phyloP scores from a whole-genome alignment of 352 stramenopile genomes.

The Globisporangium splendens region DNA sequence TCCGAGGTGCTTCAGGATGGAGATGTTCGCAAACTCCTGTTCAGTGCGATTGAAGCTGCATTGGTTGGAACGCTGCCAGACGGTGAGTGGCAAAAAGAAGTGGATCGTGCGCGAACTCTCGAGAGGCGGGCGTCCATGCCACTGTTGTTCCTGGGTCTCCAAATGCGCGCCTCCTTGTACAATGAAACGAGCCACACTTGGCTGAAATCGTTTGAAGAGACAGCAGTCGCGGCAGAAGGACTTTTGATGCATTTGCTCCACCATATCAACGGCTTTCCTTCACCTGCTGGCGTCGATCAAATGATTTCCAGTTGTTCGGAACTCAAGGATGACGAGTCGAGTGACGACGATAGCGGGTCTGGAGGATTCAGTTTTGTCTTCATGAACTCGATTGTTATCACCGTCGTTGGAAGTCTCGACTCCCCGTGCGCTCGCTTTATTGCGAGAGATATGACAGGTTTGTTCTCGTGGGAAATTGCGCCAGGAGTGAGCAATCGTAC shows the following conservation, averaged over 20 bases:
- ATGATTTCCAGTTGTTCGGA: slow-evolving; percentile 82
- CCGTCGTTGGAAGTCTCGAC: slow-evolving; percentile 75
- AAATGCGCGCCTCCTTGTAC: slow-evolving; percentile 80
- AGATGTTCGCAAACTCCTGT: slow-evolving; percentile 83
- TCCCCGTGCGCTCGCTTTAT: slow-evolving; percentile 75
- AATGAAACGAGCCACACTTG: slow-evolving; percentile 64
- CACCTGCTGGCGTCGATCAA: slow-evolving; percentile 76
- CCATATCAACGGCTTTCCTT: slow-evolving; percentile 84
- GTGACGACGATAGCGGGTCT: slow-evolving; percentile 22
- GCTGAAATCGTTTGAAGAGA: slow-evolving; percentile 85
- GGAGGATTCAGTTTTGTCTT: slow-evolving; percentile 81
- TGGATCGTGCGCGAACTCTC: slow-evolving; percentile 61
- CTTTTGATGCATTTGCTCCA: slow-evolving; percentile 85
- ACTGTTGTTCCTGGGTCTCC: slow-evolving; percentile 76
- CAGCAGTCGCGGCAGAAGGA: slow-evolving; percentile 72
- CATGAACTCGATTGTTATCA: slow-evolving; percentile 87
- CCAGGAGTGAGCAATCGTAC: slow-evolving; percentile 19
- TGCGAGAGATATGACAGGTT: slow-evolving; percentile 78
- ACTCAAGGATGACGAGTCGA: slow-evolving; percentile 33
- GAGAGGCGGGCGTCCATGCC: slow-evolving; percentile 78
- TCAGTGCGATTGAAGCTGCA: slow-evolving; percentile 80
- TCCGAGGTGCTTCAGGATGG: slow-evolving; percentile 68
- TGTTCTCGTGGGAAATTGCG: slow-evolving; percentile 85
- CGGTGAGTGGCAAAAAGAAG: slow-evolving; percentile 76
- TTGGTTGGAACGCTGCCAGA: slow-evolving; percentile 78